Evolutionary conservation across 768 basidiomycete genomes (phyloP), one percentile per base, ranked within the genome.

Genomic region (Tulasnella sp.): DNA sequence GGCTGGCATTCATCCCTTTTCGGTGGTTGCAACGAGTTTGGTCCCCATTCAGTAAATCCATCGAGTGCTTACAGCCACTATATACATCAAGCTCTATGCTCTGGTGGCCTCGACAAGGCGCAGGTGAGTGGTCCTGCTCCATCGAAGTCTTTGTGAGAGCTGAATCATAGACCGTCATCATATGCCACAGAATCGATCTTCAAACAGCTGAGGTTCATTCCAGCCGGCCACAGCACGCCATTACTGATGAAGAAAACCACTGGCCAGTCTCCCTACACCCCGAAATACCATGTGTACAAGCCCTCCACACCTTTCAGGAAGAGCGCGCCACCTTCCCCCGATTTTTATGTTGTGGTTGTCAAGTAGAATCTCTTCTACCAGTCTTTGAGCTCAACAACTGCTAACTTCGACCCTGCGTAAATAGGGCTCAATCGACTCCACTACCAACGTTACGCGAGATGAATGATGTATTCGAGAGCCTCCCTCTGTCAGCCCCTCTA

Each of bases 201-300:
- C 71, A 73, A 70, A 41, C 78, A 81, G 9, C 71, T 95, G 19
- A 80, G 90, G 23, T 78, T 92, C 68, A 78, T 93, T 24, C 79
- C 85, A 9, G 74, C 82, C 2, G 85, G 88, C 1, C 82, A 86
- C 67, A 64, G 68, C 7, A 60, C 75, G 10, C 77, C 82, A 43
- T 72, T 83, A 21, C 69, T 75, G 45, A 65, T 72, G 49, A 65
- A 70, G 3, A 64, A 67, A 32, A 60, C 65, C 51, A n/a, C 41
- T 24, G 13, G 32, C 4, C 51, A 68, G 2, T 79, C 84, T 1
- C 85, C 86, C 0, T 97, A 94, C 69, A 75, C 79, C 52, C 78
- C 90, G 3, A 97, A 96, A 73, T 98, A 78, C 71, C 86, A 96
- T 67, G 75, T 91, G 3, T 95, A 94, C 74, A 96, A 95, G 67